Evolutionary conservation across 2,329 filamentous ascomycete genomes (phyloP).

Genomic region (Diaporthe citri): DNA sequence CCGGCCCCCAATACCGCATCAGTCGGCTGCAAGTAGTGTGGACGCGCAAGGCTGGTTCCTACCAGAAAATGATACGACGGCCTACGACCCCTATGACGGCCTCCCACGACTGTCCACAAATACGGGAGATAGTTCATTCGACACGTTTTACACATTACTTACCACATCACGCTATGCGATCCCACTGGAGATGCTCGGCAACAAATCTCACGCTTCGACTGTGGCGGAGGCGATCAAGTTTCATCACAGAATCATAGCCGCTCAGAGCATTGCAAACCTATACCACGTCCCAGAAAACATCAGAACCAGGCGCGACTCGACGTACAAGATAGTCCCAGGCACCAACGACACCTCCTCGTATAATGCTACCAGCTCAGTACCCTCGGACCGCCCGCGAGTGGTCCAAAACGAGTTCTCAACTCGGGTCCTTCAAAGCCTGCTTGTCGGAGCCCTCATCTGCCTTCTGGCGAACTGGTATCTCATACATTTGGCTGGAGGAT

Average conservation of each 20-base stretch:
- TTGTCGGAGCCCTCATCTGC: not conserved
- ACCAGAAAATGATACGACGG: no score
- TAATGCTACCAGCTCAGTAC: not conserved
- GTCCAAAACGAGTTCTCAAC: not conserved
- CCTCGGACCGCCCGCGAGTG: not conserved
- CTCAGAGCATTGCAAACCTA: not conserved
- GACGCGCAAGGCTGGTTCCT: not conserved
- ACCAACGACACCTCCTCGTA: conserved; percentile 5
- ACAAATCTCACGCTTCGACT: not conserved
- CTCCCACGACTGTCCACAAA: not conserved
- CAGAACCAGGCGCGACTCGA: rapidly evolving
- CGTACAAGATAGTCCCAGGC: not conserved
- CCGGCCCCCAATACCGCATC: not conserved
- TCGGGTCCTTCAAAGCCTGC: not conserved
- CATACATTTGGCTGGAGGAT: not conserved
- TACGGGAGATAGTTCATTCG: not conserved
- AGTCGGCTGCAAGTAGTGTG: not conserved
- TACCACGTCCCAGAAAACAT: no score
- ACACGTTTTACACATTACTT: not conserved
- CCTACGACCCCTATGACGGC: not conserved
- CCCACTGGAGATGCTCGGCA: not conserved
- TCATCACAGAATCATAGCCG: not conserved
- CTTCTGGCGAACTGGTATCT: not conserved
- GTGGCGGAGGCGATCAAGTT: not conserved
- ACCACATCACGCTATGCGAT: not conserved